phyloP scores from a whole-genome alignment of 2,329 filamentous ascomycete species.

The Colletotrichum melonis region DNA sequence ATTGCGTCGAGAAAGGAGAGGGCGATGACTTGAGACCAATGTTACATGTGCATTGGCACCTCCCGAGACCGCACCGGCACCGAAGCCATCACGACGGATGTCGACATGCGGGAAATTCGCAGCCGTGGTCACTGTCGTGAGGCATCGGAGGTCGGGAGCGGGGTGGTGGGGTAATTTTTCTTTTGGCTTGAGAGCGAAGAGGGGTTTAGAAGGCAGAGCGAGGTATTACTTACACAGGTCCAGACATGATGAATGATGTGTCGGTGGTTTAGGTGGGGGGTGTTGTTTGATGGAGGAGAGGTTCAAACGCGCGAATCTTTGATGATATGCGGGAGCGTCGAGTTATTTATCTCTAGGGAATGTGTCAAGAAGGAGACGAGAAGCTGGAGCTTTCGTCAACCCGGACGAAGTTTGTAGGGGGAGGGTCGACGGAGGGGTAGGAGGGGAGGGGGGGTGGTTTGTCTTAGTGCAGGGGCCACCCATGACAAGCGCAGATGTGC shows the following conservation, averaged over 20 bases:
- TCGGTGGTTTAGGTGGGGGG: slow-evolving; percentile 21
- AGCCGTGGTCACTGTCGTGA: slow-evolving; percentile 37
- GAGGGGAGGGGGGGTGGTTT: slow-evolving; percentile 30
- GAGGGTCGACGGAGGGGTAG: slow-evolving; percentile 36
- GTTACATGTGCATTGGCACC: slow-evolving; percentile 8
- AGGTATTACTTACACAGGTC: slow-evolving; percentile 71
- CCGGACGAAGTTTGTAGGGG: slow-evolving; percentile 36
- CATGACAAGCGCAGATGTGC: slow-evolving; percentile 24
- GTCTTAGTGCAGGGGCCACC: slow-evolving; percentile 31
- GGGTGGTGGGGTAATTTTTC: slow-evolving; percentile 52
- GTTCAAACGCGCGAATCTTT: slow-evolving; percentile 27
- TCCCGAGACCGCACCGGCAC: slow-evolving; percentile 9
- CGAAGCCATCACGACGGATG: slow-evolving; percentile 14
- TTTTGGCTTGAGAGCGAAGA: slow-evolving; percentile 17
- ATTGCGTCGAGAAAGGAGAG: slow-evolving; percentile 2
- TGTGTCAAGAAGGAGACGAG: slow-evolving; percentile 34
- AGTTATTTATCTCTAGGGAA: slow-evolving; percentile 37
- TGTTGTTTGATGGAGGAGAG: slow-evolving; percentile 22
- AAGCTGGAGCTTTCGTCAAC: slow-evolving; percentile 35
- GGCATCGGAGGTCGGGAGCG: slow-evolving; percentile 43
- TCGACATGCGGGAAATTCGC: slow-evolving; percentile 49
- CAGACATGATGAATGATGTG: slow-evolving; percentile 66
- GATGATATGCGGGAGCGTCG: slow-evolving; percentile 29
- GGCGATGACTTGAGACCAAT: slow-evolving; percentile 3
- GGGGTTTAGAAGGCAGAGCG: slow-evolving; percentile 38